Evolutionary conservation across 1,284 basidiomycete species (phyloP).

Genomic region (Chalciporus sp.): DNA sequence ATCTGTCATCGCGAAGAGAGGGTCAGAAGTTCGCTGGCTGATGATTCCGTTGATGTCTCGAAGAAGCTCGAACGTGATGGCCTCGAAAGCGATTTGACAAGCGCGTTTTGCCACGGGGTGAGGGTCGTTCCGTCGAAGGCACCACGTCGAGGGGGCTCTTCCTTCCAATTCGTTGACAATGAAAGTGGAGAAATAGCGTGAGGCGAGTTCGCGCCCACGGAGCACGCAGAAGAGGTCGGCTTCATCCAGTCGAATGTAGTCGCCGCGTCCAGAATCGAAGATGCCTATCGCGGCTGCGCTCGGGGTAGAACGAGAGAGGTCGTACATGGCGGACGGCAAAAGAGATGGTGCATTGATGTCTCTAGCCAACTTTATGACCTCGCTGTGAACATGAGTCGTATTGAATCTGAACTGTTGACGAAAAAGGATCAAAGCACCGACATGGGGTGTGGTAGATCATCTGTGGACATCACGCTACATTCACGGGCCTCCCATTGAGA

Average conservation of each 20-base stretch:
- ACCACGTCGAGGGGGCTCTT: slow-evolving; percentile 50
- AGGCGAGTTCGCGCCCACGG: slow-evolving; percentile 67
- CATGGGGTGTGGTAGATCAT: slow-evolving; percentile 69
- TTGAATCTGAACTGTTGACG: slow-evolving; percentile 17
- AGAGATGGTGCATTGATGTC: slow-evolving; percentile 40
- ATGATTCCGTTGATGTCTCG: slow-evolving; percentile 70
- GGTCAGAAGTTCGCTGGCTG: slow-evolving; percentile 65
- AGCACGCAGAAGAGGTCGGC: slow-evolving; percentile 59
- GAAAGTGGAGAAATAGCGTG: slow-evolving; percentile 73
- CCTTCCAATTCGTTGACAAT: slow-evolving; percentile 71
- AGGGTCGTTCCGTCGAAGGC: slow-evolving; percentile 49
- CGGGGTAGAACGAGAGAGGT: slow-evolving; percentile 50
- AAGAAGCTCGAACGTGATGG: slow-evolving; percentile 68
- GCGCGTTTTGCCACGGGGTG: slow-evolving; percentile 47
- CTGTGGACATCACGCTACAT: slow-evolving; percentile 45
- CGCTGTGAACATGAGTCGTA: slow-evolving; percentile 35
- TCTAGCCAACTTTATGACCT: slow-evolving; percentile 46
- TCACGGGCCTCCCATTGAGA: slow-evolving; percentile 66
- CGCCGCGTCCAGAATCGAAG: slow-evolving; percentile 27
- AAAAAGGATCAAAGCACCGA: slow-evolving; percentile 31
- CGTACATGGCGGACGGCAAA: slow-evolving; percentile 54
- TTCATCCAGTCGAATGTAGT: slow-evolving; percentile 42
- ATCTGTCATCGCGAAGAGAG: slow-evolving; percentile 67
- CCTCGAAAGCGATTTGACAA: slow-evolving; percentile 71
- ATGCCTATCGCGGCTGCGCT: slow-evolving; percentile 43